Base-by-base conservation (phyloP, 2,329 filamentous ascomycete genomes). In the Colletotrichum scovillei region DNA sequence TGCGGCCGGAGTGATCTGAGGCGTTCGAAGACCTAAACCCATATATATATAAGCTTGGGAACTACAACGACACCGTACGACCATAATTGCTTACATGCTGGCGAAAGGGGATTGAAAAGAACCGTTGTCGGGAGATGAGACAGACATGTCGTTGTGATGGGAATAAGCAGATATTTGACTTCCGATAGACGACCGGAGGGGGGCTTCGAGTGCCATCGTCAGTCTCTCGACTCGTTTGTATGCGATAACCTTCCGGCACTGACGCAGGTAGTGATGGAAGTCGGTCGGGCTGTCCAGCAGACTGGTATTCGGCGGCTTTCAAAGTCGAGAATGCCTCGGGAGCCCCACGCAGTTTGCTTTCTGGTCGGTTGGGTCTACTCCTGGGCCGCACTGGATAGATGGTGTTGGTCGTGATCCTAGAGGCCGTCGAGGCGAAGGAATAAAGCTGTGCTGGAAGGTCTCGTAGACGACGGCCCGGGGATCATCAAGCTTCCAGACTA, bases 151-250 rank as follows among this genome's bases (percentile, higher is more conserved):
- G 75, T 86, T 84, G 76, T 86, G 86, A 60, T 86, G 83, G 69
- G 88, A 88, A 76, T 89, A 89, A 73, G 84, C 80, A 67, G 88
- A 87, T 81, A 88, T 85, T 76, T 89, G 82, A 82, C 84, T 89
- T 79, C 88, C 89, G 72, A 89, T 89, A 74, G 91, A 92, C 74
- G 90, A 89, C 78, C 90, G 86, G 78, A 93, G 81, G 73, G 91
- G 90, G 79, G 87, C 90, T 83, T 90, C 88, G 80, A 92, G 85
- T 81, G 89, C 89, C 89, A 91, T 91, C 82, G 70, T 76, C 60
- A 69, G 65, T 57, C 69, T n/a, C n/a, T 24, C 42, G 38, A n/a
- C 53, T 38, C 16, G 59, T 22, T 62, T 12, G 24, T 59, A 49
- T 30, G 42, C 30, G 35, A 57, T 38, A 22, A 69, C 12, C n/a